These are phyloP conservation scores for Pseudonitzschia pungens DNA, from an alignment of 108 stramenopile genomes.

Conservation along the genomic window DNA sequence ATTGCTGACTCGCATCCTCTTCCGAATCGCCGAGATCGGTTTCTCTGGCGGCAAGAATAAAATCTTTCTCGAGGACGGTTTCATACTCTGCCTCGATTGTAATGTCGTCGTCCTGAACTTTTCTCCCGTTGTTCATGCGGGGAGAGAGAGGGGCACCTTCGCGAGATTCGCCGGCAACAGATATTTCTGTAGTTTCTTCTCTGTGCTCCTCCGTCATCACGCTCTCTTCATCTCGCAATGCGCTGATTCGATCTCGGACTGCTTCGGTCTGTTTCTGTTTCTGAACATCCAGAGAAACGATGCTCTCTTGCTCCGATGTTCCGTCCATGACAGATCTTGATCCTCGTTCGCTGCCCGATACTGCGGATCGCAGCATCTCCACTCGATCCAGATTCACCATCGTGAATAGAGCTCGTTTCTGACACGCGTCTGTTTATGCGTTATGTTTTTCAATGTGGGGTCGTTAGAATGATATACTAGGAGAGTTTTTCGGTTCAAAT, in stretches of 20 bases:
- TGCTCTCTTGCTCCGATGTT: not conserved
- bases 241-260: not conserved
- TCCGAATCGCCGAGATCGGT: not conserved
- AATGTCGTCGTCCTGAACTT: slow-evolving; percentile 2
- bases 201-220: not conserved
- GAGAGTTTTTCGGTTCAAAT: no score
- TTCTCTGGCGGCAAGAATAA: not conserved
- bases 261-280: slow-evolving; percentile 4
- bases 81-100: slow-evolving; percentile 22
- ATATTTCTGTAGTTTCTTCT: not conserved
- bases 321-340: not conserved
- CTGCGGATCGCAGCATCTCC: slow-evolving; percentile 4
- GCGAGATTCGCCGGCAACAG: not conserved
- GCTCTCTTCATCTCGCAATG: not conserved
- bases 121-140: not conserved
- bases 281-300: not conserved
- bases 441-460: not conserved
- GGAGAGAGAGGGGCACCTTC: not conserved
- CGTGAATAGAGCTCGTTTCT: not conserved
- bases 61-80: slow-evolving; percentile 18
- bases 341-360: not conserved
- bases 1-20: not conserved
- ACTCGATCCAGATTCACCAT: slow-evolving; percentile 16
- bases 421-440: not conserved
- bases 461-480: no score